Percentiles rank a stretch among this genome's conserved stretches.
These are phyloP conservation scores for Coelastrella sp. DNA, from an alignment of 139 green algal genomes.

Conservation along the genomic window DNA sequence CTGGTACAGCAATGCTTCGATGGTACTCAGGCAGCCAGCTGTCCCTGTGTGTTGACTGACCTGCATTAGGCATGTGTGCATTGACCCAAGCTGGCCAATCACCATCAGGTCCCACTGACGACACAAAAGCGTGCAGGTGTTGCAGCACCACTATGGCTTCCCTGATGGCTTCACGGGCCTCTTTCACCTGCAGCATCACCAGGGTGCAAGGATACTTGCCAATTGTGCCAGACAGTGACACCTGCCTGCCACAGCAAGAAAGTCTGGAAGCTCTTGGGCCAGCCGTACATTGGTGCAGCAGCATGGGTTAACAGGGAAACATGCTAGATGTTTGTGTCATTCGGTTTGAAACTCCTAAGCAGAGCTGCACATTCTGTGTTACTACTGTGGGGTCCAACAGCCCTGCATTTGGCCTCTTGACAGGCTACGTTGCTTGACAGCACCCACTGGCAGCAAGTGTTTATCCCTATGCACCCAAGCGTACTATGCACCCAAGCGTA, in stretches of 20 bases:
- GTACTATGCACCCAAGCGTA: no score
- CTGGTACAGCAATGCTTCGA: neutral
- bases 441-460: no score
- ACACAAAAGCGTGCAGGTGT: conserved; percentile 51
- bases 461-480: neutral
- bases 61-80: neutral
- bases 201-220: neutral
- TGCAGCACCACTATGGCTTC: conserved; percentile 53
- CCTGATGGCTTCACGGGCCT: conserved; percentile 54
- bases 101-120: conserved; percentile 27
- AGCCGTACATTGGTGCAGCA: no score
- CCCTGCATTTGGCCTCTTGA: no score
- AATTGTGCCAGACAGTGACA: neutral
- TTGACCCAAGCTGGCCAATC: conserved; percentile 51
- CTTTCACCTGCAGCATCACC: conserved; percentile 48
- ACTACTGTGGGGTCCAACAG: no score
- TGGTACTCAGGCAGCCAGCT: neutral
- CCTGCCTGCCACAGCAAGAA: no score
- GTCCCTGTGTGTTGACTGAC: neutral
- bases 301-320: no score
- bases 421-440: no score
- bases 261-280: no score
- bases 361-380: no score
- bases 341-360: no score
- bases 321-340: no score